Evolutionary conservation across 441 rosid species (phyloP), one percentile per base, ranked within the genome.

Genomic region (Aleurites moluccanus): DNA sequence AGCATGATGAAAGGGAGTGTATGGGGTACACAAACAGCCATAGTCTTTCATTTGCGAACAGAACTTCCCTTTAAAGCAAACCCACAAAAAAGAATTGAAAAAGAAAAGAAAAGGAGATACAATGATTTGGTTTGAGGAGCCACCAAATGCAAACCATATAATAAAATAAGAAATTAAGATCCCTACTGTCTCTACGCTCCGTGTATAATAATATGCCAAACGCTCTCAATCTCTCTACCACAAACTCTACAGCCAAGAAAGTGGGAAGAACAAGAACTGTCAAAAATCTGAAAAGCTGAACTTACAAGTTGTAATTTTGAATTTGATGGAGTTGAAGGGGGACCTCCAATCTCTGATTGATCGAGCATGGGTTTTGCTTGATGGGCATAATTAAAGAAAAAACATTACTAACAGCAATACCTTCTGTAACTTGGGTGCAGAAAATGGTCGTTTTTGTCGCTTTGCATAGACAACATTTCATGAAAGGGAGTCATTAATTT

Each of bases 351-450:
- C 28, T 40, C 77, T 86, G 20, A 66, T 82, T 55, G 82, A 77
- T 64, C 83, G 79, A 74, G 85, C 86, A 21, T 71, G 84, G 81
- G 75, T 67, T 59, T 69, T 83, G 68, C 80, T 73, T 64, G 81
- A 74, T 35, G 64, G 66, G 55, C 77, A 83, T 64, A 27, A 63
- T 28, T 80, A 85, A 77, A 80, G 76, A 61, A 70, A 75, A 0
- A 64, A 47, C 53, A 64, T 33, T 33, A 55, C 40, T 38, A 38
- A 0, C 40, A 38, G 55, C 76, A n/a, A n/a, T n/a, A 50, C 65
- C 63, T 71, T 83, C 79, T 77, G 87, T 80, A 78, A 49, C 38
- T 49, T 79, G 71, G 80, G 86, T 56, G 73, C 73, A 44, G 73
- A 73, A 42, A 77, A 66, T 72, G 81, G 88, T 30, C 72, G 76